Evolutionary conservation across 345 rosid species (phyloP).

Genomic region (Lepidium sativum): DNA sequence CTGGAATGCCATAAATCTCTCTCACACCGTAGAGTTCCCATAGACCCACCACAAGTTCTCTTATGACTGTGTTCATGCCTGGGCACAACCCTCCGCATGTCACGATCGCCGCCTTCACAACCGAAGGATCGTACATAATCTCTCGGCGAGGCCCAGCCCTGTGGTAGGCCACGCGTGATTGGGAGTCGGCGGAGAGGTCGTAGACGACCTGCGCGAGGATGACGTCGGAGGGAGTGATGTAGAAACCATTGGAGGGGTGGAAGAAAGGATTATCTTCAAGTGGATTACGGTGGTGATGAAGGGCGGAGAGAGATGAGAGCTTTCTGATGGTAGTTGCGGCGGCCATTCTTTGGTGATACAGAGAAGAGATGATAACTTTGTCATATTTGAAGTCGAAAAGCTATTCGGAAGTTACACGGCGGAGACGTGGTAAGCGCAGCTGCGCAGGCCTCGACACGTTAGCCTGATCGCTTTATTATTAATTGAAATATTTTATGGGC

Average conservation of each 20-base stretch:
- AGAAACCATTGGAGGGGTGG: slow-evolving; percentile 59
- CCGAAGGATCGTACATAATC: slow-evolving; percentile 38
- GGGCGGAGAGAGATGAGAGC: slow-evolving; percentile 36
- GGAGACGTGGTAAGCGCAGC: slow-evolving; percentile 20
- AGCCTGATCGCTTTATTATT: neutral
- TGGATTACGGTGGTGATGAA: slow-evolving; percentile 39
- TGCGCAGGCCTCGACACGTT: slow-evolving; percentile 11
- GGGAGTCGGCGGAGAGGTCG: slow-evolving; percentile 32
- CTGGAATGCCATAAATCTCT: slow-evolving; percentile 57
- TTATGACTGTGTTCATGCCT: slow-evolving; percentile 76
- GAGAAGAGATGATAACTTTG: neutral
- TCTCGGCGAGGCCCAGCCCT: slow-evolving; percentile 70
- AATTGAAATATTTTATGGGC: too few relatives aligned
- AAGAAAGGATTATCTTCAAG: slow-evolving; percentile 48
- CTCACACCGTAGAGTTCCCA: slow-evolving; percentile 84
- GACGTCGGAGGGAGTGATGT: slow-evolving; percentile 48
- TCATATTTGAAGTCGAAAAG: too few relatives aligned
- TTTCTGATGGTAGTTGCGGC: slow-evolving; percentile 1
- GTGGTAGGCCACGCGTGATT: slow-evolving; percentile 39
- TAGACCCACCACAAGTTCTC: slow-evolving; percentile 79
- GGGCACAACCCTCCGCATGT: slow-evolving; percentile 93
- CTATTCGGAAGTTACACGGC: neutral
- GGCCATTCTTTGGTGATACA: slow-evolving; percentile 6
- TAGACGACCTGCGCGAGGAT: slow-evolving; percentile 52
- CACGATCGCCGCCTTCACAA: slow-evolving; percentile 56